A percentile compares a stretch with the other conserved stretches of the same genome.
Evolutionary conservation across 1,284 basidiomycete species (phyloP).

Genomic region (Fomitopsis schrenkii): DNA sequence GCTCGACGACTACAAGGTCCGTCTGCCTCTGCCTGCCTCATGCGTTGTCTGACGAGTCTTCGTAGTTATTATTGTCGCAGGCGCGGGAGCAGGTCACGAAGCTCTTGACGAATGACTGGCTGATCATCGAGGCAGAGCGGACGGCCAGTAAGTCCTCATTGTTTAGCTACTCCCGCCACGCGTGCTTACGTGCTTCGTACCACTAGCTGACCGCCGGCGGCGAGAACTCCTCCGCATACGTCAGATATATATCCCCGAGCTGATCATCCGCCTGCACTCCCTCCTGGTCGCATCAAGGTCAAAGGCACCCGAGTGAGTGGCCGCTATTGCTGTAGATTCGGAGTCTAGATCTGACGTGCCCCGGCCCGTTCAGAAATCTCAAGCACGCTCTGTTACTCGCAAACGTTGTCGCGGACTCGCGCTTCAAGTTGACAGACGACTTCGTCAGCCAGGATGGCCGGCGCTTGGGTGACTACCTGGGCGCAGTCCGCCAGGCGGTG

Average conservation of each 20-base stretch:
- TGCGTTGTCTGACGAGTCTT: no score
- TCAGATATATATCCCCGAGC: conserved; percentile 87
- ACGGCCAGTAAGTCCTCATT: conserved; percentile 32
- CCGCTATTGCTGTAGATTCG: neutral
- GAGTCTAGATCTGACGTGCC: neutral
- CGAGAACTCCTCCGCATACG: conserved; percentile 79
- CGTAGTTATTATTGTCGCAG: conserved; percentile 31
- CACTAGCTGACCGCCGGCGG: conserved; percentile 50
- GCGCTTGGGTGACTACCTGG: conserved; percentile 67
- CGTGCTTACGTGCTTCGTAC: neutral
- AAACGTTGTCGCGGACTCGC: conserved; percentile 86
- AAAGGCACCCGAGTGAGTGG: conserved; percentile 65
- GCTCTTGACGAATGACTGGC: conserved; percentile 74
- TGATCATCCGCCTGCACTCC: conserved; percentile 83
- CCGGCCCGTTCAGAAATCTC: conserved; percentile 61
- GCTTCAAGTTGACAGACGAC: conserved; percentile 85
- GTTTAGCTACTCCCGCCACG: neutral
- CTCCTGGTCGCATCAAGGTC: conserved; percentile 66
- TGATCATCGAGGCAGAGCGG: conserved; percentile 50
- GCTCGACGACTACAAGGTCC: conserved; percentile 61
- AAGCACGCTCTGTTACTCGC: conserved; percentile 74
- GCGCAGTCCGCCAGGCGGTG: conserved; percentile 64
- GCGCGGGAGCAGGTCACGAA: conserved; percentile 58
- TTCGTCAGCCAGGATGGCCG: conserved; percentile 64
- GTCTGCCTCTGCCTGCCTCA: neutral